phyloP scores from a whole-genome alignment of 1,139 yeast genomes.

The Taphrina flavorubra region DNA sequence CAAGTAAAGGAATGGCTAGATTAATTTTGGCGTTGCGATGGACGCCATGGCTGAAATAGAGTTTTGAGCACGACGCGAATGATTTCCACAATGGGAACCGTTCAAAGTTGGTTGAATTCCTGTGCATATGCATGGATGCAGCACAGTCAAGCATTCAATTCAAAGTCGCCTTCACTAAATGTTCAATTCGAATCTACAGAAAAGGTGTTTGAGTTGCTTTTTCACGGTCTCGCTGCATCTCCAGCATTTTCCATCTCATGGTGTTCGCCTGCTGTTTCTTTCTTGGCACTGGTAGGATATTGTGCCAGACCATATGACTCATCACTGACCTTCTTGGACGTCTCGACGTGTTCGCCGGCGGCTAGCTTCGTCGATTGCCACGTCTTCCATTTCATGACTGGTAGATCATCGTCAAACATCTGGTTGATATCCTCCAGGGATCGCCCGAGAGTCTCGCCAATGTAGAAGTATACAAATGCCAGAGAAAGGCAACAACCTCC shows the following conservation, averaged over 20 bases:
- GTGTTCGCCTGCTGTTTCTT: constrained; percentile 6
- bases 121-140: no score
- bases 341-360: constrained; percentile 6
- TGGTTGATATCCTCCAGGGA: constrained; percentile 72
- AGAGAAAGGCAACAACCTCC: constrained; percentile 58
- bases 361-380: constrained; percentile 17
- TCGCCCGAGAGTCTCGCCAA: constrained; percentile 74
- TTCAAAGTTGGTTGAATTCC: no score
- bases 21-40: neutral
- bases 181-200: neutral
- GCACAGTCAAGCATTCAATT: no score
- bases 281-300: constrained; percentile 13
- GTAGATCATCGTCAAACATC: constrained; percentile 51
- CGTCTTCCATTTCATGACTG: constrained; percentile 29
- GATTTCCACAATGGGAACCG: no score
- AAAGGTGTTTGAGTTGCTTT: no score
- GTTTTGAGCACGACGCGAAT: neutral
- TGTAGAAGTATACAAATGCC: constrained; percentile 66
- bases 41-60: neutral
- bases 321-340: neutral
- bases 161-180: no score
- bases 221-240: neutral
- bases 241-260: constrained; percentile 8
- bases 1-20: neutral
- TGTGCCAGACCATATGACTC: constrained; percentile 5